These are phyloP conservation scores for Xylaria sp. DNA, from an alignment of 2,329 filamentous ascomycete genomes.

Conservation along the genomic window DNA sequence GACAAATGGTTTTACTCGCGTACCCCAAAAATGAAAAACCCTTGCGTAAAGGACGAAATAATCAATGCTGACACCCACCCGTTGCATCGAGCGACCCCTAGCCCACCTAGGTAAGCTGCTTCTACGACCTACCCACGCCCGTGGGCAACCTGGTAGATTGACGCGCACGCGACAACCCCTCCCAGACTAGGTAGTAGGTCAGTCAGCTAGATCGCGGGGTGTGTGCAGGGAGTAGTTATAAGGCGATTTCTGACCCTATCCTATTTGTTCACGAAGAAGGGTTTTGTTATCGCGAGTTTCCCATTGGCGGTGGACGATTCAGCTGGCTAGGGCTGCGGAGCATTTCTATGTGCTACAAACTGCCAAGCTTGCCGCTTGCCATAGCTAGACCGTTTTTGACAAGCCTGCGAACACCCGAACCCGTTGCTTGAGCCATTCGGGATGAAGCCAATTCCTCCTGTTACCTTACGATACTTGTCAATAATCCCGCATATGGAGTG, in stretches of 20 bases:
- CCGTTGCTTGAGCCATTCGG: slow-evolving; percentile 14
- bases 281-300: slow-evolving; percentile 33
- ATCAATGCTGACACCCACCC: slow-evolving; percentile 8
- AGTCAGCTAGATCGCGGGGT: slow-evolving; percentile 37
- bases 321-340: slow-evolving; percentile 28
- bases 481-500: slow-evolving; percentile 29
- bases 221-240: slow-evolving; percentile 14
- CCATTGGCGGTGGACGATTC: slow-evolving; percentile 31
- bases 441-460: slow-evolving; percentile 11
- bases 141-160: slow-evolving; percentile 9
- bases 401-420: slow-evolving; percentile 5
- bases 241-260: slow-evolving; percentile 28
- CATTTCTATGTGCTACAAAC: not conserved
- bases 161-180: slow-evolving; percentile 31
- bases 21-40: slow-evolving; percentile 8
- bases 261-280: slow-evolving; percentile 23
- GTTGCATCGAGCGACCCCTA: slow-evolving; percentile 3
- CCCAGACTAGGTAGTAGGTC: slow-evolving; percentile 10
- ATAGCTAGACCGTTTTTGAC: slow-evolving; percentile 3
- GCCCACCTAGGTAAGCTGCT: slow-evolving; percentile 11
- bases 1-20: slow-evolving; percentile 25
- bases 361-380: slow-evolving; percentile 19
- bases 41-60: slow-evolving; percentile 17
- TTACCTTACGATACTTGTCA: slow-evolving; percentile 22
- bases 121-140: not conserved